Evolutionary conservation across 1,139 yeast genomes (phyloP).

Genomic region (Kazachstania sp.): DNA sequence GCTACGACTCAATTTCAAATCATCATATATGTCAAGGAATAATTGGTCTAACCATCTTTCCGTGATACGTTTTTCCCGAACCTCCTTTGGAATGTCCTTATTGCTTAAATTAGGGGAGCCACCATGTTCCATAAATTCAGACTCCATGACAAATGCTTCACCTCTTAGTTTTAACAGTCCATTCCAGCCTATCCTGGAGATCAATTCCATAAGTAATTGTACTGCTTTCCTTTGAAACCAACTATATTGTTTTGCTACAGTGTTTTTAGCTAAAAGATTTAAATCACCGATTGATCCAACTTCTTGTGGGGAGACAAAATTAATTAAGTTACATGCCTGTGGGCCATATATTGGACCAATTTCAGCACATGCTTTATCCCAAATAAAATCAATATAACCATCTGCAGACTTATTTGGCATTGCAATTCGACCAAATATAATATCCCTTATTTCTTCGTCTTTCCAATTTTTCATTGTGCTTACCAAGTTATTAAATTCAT

Average conservation of each 20-base stretch:
- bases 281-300: constrained; percentile 50
- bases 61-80: constrained; percentile 73
- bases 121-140: constrained; percentile 45
- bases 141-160: constrained; percentile 89
- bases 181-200: constrained; percentile 79
- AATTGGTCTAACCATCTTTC: constrained; percentile 92
- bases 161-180: constrained; percentile 71
- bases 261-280: constrained; percentile 62
- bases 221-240: constrained; percentile 59
- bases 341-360: constrained; percentile 49
- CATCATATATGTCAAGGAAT: constrained; percentile 81
- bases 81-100: constrained; percentile 13
- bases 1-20: constrained; percentile 71
- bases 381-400: constrained; percentile 47
- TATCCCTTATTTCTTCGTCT: constrained; percentile 19
- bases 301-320: constrained; percentile 37
- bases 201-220: constrained; percentile 55
- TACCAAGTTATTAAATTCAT: constrained; percentile 49
- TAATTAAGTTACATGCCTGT: constrained; percentile 39
- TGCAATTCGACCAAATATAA: constrained; percentile 50
- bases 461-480: constrained; percentile 29
- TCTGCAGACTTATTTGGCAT: constrained; percentile 65
- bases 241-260: constrained; percentile 68
- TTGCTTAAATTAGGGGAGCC: constrained; percentile 1
- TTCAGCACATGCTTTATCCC: constrained; percentile 37